Base-by-base conservation (phyloP, 2,329 filamentous ascomycete genomes). In the Fusarium oligoseptatum region DNA sequence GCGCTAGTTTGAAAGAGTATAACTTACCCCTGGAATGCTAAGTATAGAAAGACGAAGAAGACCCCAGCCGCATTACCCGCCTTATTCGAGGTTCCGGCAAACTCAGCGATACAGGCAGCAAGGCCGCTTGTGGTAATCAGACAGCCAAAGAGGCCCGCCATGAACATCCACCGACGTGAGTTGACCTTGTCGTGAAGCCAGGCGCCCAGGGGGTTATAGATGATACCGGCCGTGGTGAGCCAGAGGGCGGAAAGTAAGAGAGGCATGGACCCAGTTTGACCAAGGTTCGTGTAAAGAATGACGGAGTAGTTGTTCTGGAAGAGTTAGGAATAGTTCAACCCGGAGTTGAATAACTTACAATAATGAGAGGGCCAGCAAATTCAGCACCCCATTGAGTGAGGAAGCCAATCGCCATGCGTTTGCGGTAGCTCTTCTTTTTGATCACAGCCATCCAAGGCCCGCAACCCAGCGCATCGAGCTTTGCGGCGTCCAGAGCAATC, bases 371-470 rank as follows among this genome's bases (percentile, higher is more conserved):
- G 0, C 87, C 87, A 20, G 83, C 85, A 74, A 88, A 88, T 63
- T 88, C 86, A 2, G 87, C 86, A 24, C 86, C 87, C 85, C 86
- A 88, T 72, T 88, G 87, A 0, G 86, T 88, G 37, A 88, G 78
- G 70, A 88, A 88, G 0, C 86, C 86, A 45, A 88, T 86, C 2
- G 83, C 80, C 85, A 88, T 87, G 1, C 87, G 81, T 79, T 87
- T 88, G 22, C 87, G 81, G 71, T 87, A 87, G 11, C 85, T 85
- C 67, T 82, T 83, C 76, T 85, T 87, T 74, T 83, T 84, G 32
- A 86, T 24, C 0, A 87, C 81, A 1, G 86, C 86, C 41, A 77
- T 83, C 85, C 85, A 87, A 0, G 84, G 82, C 1, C 77, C 83
- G 17, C 81, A 78, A 0, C 84, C 83, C 7, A 83, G 81, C 0